A percentile compares a stretch with the other conserved stretches of the same genome.
These are phyloP conservation scores for Diaporthe sp. DNA, from an alignment of 2,329 filamentous ascomycete species.

Conservation along the genomic window DNA sequence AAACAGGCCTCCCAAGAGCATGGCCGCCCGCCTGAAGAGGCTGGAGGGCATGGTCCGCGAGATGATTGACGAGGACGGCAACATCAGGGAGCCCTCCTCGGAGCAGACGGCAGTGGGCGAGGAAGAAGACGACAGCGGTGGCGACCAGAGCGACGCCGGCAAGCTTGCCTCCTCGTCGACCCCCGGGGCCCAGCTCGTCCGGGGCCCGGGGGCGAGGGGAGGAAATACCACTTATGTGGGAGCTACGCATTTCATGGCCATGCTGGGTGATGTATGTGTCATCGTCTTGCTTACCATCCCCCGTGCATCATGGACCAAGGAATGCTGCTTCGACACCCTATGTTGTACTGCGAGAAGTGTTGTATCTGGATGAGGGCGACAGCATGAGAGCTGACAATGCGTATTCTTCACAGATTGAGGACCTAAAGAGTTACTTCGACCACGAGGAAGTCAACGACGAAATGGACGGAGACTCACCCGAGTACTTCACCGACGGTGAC, in stretches of 20 bases:
- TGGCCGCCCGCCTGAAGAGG: conserved; percentile 64
- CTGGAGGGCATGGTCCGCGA: conserved; percentile 68
- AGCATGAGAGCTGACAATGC: not conserved
- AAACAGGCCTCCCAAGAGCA: conserved; percentile 55
- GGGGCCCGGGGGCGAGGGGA: conserved; percentile 47
- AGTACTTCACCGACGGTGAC: conserved; percentile 47
- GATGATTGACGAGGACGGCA: conserved; percentile 58
- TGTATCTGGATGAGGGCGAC: not conserved
- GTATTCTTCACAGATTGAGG: conserved; percentile 59
- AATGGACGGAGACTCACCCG: conserved; percentile 46
- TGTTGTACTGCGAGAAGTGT: not conserved
- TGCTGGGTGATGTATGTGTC: conserved; percentile 65
- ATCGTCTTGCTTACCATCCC: not conserved
- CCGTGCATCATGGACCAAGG: not conserved
- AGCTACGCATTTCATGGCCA: conserved; percentile 69
- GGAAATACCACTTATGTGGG: conserved; percentile 61
- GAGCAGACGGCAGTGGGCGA: not conserved
- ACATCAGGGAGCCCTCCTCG: conserved; percentile 1
- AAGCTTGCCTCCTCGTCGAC: conserved; percentile 1
- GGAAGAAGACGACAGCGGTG: conserved; percentile 30
- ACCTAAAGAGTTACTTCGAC: conserved; percentile 68
- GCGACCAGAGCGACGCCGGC: conserved; percentile 35
- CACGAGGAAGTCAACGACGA: conserved; percentile 51
- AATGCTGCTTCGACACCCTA: not conserved
- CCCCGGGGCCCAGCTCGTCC: conserved; percentile 54